phyloP scores from a whole-genome alignment of 768 basidiomycete genomes.

The Hemileccinum impolitum region DNA sequence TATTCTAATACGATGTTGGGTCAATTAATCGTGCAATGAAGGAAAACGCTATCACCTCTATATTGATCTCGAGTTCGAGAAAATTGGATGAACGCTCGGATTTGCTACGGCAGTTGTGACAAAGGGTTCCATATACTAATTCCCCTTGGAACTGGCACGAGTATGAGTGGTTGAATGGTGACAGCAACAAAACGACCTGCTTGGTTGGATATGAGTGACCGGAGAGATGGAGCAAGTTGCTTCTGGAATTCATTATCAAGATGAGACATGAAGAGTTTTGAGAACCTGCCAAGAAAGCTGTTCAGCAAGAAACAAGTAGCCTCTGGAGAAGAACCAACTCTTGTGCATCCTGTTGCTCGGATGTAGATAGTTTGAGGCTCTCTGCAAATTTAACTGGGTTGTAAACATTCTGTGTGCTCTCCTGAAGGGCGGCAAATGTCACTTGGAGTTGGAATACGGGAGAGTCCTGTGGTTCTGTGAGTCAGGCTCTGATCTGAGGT shows the following conservation, averaged over 20 bases:
- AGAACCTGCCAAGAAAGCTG: constrained; percentile 56
- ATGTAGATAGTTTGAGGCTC: constrained; percentile 72
- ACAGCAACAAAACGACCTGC: constrained; percentile 34
- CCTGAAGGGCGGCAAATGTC: constrained; percentile 83
- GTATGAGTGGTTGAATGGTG: constrained; percentile 2
- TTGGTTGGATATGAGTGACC: constrained; percentile 70
- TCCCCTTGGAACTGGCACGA: constrained; percentile 77
- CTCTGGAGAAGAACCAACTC: constrained; percentile 55
- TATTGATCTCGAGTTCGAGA: constrained; percentile 83
- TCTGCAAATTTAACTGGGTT: constrained; percentile 86
- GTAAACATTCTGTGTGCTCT: constrained; percentile 63
- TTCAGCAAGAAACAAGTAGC: constrained; percentile 3
- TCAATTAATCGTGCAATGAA: neutral
- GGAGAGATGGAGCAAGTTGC: constrained; percentile 60
- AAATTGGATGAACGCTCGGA: constrained; percentile 75
- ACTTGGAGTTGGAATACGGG: constrained; percentile 77
- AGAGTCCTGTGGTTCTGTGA: constrained; percentile 50
- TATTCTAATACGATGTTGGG: constrained; percentile 44
- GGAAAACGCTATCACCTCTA: constrained; percentile 48
- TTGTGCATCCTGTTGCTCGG: constrained; percentile 95
- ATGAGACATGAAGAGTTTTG: constrained; percentile 90
- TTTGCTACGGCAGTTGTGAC: constrained; percentile 60
- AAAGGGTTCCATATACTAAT: constrained; percentile 77
- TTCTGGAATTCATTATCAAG: constrained; percentile 85
- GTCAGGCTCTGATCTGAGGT: neutral